Evolutionary conservation across 768 basidiomycete species (phyloP).

Genomic region (Hericium rajendrae): DNA sequence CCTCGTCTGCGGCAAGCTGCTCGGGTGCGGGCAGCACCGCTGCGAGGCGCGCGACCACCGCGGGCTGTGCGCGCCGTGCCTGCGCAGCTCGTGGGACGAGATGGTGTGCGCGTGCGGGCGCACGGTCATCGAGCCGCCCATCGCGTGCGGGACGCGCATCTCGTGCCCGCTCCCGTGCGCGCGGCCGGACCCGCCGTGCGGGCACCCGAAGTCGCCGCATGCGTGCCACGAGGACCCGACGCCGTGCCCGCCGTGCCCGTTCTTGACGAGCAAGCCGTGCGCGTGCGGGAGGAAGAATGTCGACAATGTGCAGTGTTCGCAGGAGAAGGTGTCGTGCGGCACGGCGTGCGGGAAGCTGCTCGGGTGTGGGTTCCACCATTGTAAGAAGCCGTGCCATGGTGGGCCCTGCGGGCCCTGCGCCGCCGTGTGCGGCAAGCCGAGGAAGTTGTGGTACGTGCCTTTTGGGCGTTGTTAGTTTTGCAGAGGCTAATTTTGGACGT

Average conservation of each 20-base stretch:
- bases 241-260: constrained; percentile 81
- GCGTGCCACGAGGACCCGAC: constrained; percentile 67
- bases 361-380: constrained; percentile 83
- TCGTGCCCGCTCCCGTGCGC: constrained; percentile 75
- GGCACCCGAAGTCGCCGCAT: constrained; percentile 72
- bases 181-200: constrained; percentile 62
- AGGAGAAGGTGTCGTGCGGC: constrained; percentile 84
- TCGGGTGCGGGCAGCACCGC: constrained; percentile 68
- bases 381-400: constrained; percentile 73
- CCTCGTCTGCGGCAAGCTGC: constrained; percentile 61
- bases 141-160: constrained; percentile 78
- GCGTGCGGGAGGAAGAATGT: constrained; percentile 84
- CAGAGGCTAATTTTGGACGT: not conserved
- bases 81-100: constrained; percentile 90
- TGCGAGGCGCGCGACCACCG: constrained; percentile 80
- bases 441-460: constrained; percentile 65
- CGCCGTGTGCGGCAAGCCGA: constrained; percentile 74
- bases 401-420: constrained; percentile 74
- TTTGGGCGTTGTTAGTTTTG: not conserved
- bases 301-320: constrained; percentile 74
- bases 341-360: constrained; percentile 70
- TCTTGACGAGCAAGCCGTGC: constrained; percentile 69
- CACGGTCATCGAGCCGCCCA: constrained; percentile 83
- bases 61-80: constrained; percentile 73
- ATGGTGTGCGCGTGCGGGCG: constrained; percentile 75